Conservation (phyloP, 2,329 filamentous ascomycete genomes). For the Neophaeococcomyces aloes region DNA sequence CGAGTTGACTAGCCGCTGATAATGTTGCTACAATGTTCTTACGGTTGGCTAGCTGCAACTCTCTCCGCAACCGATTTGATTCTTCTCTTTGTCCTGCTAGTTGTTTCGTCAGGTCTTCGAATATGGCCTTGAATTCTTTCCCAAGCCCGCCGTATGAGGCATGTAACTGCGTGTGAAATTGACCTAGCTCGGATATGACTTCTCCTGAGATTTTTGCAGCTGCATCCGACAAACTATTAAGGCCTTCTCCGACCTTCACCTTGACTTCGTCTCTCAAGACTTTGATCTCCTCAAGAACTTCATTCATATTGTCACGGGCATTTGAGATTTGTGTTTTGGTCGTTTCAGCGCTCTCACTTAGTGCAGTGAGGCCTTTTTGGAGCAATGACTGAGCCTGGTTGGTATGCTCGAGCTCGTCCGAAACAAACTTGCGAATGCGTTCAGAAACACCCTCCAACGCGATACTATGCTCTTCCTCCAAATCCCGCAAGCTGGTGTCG, state of each 20-base stretch:
- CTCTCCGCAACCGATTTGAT: conserved; percentile 58
- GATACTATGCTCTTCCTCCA: conserved; percentile 61
- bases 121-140: conserved; percentile 73
- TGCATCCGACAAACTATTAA: conserved; percentile 70
- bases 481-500: conserved; percentile 61
- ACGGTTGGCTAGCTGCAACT: conserved; percentile 61
- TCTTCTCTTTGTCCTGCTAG: conserved; percentile 67
- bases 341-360: conserved; percentile 57
- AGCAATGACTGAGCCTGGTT: conserved; percentile 60
- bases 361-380: conserved; percentile 55
- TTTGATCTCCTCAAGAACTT: conserved; percentile 85
- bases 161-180: conserved; percentile 75
- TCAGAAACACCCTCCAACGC: conserved; percentile 57
- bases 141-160: conserved; percentile 73
- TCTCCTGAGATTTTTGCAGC: conserved; percentile 83
- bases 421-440: conserved; percentile 68
- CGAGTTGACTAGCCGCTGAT: conserved; percentile 54
- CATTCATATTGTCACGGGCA: conserved; percentile 77
- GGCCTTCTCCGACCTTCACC: conserved; percentile 68
- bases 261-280: conserved; percentile 83
- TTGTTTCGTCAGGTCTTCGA: conserved; percentile 68
- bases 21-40: conserved; percentile 59
- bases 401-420: conserved; percentile 61
- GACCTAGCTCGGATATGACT: conserved; percentile 71
- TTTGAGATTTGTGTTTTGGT: conserved; percentile 42